Evolutionary conservation across 352 stramenopile genomes (phyloP).

Genomic region (Globisporangium okanoganense): DNA sequence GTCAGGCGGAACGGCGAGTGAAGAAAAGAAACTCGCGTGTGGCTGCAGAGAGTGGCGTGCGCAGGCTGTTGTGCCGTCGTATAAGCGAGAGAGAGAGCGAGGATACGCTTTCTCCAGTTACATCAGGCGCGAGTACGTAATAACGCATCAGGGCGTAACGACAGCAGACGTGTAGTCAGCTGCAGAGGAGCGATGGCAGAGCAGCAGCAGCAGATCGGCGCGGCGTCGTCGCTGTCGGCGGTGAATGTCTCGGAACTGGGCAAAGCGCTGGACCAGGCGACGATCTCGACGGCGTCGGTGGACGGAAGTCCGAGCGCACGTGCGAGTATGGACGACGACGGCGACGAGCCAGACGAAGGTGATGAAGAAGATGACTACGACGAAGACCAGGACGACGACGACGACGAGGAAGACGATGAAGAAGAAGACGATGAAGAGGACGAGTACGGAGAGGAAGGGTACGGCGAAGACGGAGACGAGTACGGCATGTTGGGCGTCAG

Average conservation of each 20-base stretch:
- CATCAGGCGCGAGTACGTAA: too few species aligned
- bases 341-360: conserved; percentile 16
- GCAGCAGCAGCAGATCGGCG: conserved; percentile 4
- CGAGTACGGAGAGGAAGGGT: conserved; percentile 15
- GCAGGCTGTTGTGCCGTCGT: conserved; percentile 9
- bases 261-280: conserved; percentile 67
- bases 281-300: conserved; percentile 42
- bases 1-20: background rate
- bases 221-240: conserved; percentile 9
- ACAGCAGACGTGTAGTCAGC: background rate
- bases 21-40: background rate
- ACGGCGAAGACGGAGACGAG: conserved; percentile 19
- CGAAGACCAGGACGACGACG: conserved; percentile 13
- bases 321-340: conserved; percentile 4
- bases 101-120: too few species aligned
- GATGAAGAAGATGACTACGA: conserved; percentile 11
- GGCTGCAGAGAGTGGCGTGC: conserved; percentile 3
- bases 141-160: too few species aligned
- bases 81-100: conserved; percentile 1
- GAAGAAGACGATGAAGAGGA: conserved; percentile 12
- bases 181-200: conserved; percentile 2
- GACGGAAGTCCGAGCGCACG: conserved; percentile 13
- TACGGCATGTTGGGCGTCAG: conserved; percentile 7
- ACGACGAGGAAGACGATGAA: conserved; percentile 1
- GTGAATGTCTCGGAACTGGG: conserved; percentile 68